Evolutionary conservation across 495 filamentous ascomycete genomes (phyloP).

Genomic region (Ramalina intermedia): DNA sequence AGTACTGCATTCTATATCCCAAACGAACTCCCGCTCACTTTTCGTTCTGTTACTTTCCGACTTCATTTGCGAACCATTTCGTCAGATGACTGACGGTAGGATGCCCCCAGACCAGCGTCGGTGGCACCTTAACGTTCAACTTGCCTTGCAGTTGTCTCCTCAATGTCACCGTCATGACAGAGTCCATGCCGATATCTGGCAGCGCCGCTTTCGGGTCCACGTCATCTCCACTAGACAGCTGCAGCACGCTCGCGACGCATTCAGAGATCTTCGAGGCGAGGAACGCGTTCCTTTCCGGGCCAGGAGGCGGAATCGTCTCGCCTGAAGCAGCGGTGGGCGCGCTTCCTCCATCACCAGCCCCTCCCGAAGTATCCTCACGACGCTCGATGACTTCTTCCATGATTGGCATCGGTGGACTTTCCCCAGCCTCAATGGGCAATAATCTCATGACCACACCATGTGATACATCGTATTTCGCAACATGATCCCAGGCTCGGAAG

Average conservation of each 20-base stretch:
- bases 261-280: constrained; percentile 16
- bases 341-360: background rate
- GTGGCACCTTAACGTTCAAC: constrained; percentile 27
- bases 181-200: constrained; percentile 28
- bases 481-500: constrained; percentile 28
- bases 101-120: constrained; percentile 27
- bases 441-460: constrained; percentile 25
- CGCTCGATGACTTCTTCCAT: constrained; percentile 4
- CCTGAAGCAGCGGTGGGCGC: background rate
- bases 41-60: background rate
- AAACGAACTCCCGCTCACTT: background rate
- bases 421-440: too few species aligned
- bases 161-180: constrained; percentile 30
- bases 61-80: constrained; percentile 14
- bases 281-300: constrained; percentile 12
- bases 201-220: constrained; percentile 24
- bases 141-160: constrained; percentile 24
- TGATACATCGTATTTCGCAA: constrained; percentile 20
- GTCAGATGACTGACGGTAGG: constrained; percentile 26
- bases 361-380: too few species aligned
- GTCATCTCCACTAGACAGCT: constrained; percentile 16
- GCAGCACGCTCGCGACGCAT: constrained; percentile 19
- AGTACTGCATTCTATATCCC: too few species aligned
- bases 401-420: constrained; percentile 6
- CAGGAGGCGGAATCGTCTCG: constrained; percentile 9